These are phyloP conservation scores for Fusarium coicis DNA, from an alignment of 2,329 filamentous ascomycete species.

Conservation along the genomic window DNA sequence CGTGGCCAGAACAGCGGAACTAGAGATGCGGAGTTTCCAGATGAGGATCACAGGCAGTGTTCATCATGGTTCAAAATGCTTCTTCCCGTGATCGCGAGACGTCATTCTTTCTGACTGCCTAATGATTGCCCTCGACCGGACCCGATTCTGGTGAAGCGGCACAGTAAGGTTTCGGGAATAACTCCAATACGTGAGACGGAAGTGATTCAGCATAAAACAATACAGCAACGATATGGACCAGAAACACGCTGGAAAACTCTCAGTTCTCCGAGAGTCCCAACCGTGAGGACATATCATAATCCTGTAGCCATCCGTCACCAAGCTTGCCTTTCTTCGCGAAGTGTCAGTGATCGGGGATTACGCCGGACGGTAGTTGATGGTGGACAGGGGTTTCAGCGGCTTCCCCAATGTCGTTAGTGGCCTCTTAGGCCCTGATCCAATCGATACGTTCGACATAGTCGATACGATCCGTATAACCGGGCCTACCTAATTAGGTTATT, in stretches of 20 bases:
- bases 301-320: fast-evolving
- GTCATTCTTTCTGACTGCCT: neutral
- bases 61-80: too few species aligned
- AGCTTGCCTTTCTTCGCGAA: neutral
- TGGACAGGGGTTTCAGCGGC: neutral
- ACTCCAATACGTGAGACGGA: neutral
- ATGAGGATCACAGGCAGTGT: neutral
- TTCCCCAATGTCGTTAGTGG: neutral
- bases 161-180: neutral
- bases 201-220: neutral
- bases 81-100: neutral
- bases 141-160: neutral
- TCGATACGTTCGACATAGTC: too few species aligned
- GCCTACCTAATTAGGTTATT: too few species aligned
- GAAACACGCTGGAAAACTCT: too few species aligned
- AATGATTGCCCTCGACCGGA: neutral
- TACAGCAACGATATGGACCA: too few species aligned
- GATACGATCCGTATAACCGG: too few species aligned
- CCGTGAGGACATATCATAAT: neutral
- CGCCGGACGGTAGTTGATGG: neutral
- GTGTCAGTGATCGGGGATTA: neutral
- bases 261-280: too few species aligned
- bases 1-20: neutral
- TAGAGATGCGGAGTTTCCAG: neutral
- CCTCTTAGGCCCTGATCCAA: too few species aligned